Base-by-base conservation (phyloP, 2,329 filamentous ascomycete species). In the Cordyceps tenuipes region DNA sequence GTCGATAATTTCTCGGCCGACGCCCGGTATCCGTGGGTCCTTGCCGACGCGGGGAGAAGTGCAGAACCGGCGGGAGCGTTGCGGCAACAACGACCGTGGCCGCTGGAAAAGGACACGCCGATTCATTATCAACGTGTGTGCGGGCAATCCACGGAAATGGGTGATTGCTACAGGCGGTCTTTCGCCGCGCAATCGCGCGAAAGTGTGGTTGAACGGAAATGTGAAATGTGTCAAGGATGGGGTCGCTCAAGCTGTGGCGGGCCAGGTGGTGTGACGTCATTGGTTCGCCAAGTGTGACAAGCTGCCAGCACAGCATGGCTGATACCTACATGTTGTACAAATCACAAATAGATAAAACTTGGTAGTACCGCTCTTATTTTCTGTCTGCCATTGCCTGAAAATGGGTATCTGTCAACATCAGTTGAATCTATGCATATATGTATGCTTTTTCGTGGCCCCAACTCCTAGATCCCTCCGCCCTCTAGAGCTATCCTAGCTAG, bases 1-100 rank as follows among this genome's bases (percentile, higher is more conserved):
- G 59, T 80, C 73, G 43, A 71, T 70, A 54, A 81, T 79, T 61
- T 74, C 64, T 53, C 69, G 72, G 0, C 73, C 77, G 5, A 78
- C 61, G n/a, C 74, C 71, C 10, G 67, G 69, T 29, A 79, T 64
- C 48, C 77, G 70, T 8, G 77, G 73, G 62, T 78, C 77, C 17
- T 66, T 62, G 31, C 66, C 62, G 21, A 63, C 64, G 3, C 57
- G 50, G 34, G 64, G 57, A 36, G 43, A 51, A 5, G 47, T 46
- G 34, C 41, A 44, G 36, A 58, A 58, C 2, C 12, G 2, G 19
- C 26, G 56, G 44, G 12, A 31, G 52, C 31, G 44, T 19, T 49
- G 54, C 4, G 23, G 23, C 26, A 23, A 12, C 53, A 39, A 49
- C 19, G 54, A 29, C 3, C 39, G 29, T 39, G 23, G 15, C 13